phyloP scores from a whole-genome alignment of 2,329 filamentous ascomycete genomes.

The Beauveria sp. region DNA sequence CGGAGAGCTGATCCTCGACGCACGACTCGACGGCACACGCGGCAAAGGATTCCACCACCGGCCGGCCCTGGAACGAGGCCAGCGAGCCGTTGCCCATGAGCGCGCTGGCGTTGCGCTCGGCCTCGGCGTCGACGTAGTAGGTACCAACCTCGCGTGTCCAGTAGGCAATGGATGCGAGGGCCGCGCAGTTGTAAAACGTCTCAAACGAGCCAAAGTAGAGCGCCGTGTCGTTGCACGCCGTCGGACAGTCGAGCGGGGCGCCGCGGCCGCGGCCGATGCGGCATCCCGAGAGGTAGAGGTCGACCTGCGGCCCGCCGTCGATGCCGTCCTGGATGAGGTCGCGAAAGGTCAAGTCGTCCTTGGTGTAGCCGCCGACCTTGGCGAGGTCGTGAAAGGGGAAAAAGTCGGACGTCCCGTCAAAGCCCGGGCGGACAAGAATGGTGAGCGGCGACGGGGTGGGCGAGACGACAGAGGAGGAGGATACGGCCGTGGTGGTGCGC shows the following conservation, averaged over 20 bases:
- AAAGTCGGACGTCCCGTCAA: conserved; percentile 28
- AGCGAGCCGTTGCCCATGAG: conserved; percentile 27
- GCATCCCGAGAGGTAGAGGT: conserved; percentile 27
- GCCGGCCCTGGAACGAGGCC: conserved; percentile 22
- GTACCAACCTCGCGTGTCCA: conserved; percentile 22
- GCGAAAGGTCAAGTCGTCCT: conserved; percentile 24
- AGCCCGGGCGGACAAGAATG: conserved; percentile 21
- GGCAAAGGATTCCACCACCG: conserved; percentile 26
- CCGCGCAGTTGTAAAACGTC: conserved; percentile 32
- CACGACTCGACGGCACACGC: conserved; percentile 28
- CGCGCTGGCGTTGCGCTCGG: conserved; percentile 28
- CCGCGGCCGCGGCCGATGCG: conserved; percentile 19
- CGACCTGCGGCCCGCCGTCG: conserved; percentile 24
- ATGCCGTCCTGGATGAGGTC: conserved; percentile 26
- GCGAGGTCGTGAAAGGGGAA: conserved; percentile 30
- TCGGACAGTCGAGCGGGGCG: conserved; percentile 24
- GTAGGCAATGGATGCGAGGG: conserved; percentile 26
- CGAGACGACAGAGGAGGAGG: not conserved
- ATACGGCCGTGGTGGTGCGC: not conserved
- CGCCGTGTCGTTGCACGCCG: conserved; percentile 23
- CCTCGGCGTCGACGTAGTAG: conserved; percentile 25
- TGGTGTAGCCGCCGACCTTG: conserved; percentile 20
- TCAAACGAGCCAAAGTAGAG: conserved; percentile 28
- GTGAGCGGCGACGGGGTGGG: conserved; percentile 19
- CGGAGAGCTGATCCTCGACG: conserved; percentile 25